Percentiles rank a stretch among this genome's conserved stretches.
These are phyloP conservation scores for Penicillium coprophilum DNA, from an alignment of 495 filamentous ascomycete genomes.

Conservation along the genomic window DNA sequence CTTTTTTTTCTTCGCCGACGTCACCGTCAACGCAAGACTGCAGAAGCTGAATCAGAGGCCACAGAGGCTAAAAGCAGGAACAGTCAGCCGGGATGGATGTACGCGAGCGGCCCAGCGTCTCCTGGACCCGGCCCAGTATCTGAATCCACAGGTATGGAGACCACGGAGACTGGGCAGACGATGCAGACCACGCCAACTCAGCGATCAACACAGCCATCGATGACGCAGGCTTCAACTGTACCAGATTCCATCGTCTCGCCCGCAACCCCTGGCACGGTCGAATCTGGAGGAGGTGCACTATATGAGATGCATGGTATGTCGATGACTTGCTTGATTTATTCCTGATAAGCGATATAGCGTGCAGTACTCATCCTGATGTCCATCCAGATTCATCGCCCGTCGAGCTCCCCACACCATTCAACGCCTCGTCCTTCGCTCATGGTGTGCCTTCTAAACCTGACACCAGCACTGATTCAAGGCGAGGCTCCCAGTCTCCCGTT, in stretches of 20 bases:
- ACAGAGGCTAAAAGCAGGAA: neutral
- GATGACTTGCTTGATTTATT: neutral
- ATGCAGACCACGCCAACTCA: neutral
- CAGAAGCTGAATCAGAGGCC: neutral
- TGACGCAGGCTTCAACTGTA: neutral
- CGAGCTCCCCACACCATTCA: constrained; percentile 21
- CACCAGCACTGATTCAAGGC: neutral
- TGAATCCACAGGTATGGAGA: neutral
- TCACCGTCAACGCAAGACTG: constrained; percentile 17
- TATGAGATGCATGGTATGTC: constrained; percentile 27
- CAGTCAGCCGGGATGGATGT: neutral
- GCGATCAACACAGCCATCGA: constrained; percentile 1
- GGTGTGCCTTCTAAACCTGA: neutral
- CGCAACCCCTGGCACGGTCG: constrained; percentile 20
- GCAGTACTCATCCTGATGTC: neutral
- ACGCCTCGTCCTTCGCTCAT: constrained; percentile 1
- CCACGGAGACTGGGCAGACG: neutral
- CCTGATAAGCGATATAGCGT: neutral
- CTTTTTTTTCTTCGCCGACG: constrained; percentile 56
- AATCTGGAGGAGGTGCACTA: constrained; percentile 23
- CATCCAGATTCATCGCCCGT: constrained; percentile 21
- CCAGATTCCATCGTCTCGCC: constrained; percentile 16
- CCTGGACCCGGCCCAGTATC: constrained; percentile 3
- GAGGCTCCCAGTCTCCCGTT: constrained; percentile 10
- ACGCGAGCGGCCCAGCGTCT: neutral